Evolutionary conservation across 495 filamentous ascomycete species (phyloP).

Genomic region (Penicillium atrosanguineum): DNA sequence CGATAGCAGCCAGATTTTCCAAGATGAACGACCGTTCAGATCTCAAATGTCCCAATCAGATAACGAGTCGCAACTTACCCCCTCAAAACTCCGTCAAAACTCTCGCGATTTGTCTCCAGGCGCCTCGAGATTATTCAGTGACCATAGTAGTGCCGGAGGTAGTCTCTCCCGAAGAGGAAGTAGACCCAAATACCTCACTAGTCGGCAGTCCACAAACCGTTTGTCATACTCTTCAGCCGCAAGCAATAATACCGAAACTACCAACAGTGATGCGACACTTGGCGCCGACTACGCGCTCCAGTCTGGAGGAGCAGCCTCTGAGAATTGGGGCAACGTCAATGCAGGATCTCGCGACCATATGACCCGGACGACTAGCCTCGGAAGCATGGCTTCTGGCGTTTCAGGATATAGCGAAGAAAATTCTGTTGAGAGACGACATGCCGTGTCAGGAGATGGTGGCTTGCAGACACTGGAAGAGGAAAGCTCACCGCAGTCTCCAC

Average conservation of each 20-base stretch:
- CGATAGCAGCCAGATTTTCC: constrained; percentile 22
- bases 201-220: constrained; percentile 71
- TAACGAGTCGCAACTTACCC: constrained; percentile 32
- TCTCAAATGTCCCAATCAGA: constrained; percentile 19
- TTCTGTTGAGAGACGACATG: constrained; percentile 37
- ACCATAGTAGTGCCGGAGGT: constrained; percentile 29
- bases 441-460: constrained; percentile 47
- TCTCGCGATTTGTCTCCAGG: constrained; percentile 36
- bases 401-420: constrained; percentile 69
- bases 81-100: constrained; percentile 24
- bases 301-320: constrained; percentile 73
- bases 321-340: constrained; percentile 47
- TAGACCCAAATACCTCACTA: constrained; percentile 70
- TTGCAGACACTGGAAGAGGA: constrained; percentile 64
- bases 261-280: constrained; percentile 66
- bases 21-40: constrained; percentile 28
- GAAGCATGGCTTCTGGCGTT: constrained; percentile 91
- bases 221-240: constrained; percentile 73
- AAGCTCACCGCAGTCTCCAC: constrained; percentile 36
- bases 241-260: constrained; percentile 58
- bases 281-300: constrained; percentile 86
- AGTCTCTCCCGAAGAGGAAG: constrained; percentile 34
- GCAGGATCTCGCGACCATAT: constrained; percentile 50
- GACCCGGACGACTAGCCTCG: constrained; percentile 80
- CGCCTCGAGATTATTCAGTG: constrained; percentile 34